Percentiles rank a stretch among this genome's conserved stretches.
Conservation (phyloP, 2,329 filamentous ascomycete species). For the Berkeleyomyces rouxiae region DNA sequence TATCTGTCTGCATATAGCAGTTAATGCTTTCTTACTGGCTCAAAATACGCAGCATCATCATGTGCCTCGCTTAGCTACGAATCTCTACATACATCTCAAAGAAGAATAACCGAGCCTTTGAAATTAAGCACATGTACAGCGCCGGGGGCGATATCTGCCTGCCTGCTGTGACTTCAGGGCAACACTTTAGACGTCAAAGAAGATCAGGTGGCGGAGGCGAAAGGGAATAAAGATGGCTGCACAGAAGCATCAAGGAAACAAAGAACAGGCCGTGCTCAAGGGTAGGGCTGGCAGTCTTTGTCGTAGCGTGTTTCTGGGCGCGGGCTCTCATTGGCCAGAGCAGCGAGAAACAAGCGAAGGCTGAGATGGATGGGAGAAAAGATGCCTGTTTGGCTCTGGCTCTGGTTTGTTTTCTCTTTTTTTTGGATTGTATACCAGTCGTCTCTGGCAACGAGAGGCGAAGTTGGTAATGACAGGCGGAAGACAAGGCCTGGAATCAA, state of each 20-base stretch:
- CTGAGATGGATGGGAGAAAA: neutral
- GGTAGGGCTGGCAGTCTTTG: neutral
- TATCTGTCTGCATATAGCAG: neutral
- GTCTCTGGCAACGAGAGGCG: neutral
- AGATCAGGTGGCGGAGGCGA: neutral
- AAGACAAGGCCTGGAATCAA: neutral
- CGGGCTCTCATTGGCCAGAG: neutral
- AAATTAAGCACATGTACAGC: neutral
- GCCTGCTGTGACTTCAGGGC: neutral
- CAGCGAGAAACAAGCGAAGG: neutral
- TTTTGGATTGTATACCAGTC: neutral
- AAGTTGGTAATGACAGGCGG: neutral
- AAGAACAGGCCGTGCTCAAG: neutral
- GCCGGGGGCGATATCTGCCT: neutral
- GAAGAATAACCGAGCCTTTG: neutral
- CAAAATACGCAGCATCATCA: neutral
- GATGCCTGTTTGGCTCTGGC: conserved; percentile 1
- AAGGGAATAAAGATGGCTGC: neutral
- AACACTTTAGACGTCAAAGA: neutral
- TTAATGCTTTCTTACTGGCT: neutral
- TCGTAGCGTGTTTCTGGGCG: neutral
- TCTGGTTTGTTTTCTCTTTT: neutral
- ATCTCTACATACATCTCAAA: no score
- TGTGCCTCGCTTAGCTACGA: neutral
- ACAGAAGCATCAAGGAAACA: neutral